phyloP scores from a whole-genome alignment of 1,139 yeast species.

The Hanseniaspora uvarum region DNA sequence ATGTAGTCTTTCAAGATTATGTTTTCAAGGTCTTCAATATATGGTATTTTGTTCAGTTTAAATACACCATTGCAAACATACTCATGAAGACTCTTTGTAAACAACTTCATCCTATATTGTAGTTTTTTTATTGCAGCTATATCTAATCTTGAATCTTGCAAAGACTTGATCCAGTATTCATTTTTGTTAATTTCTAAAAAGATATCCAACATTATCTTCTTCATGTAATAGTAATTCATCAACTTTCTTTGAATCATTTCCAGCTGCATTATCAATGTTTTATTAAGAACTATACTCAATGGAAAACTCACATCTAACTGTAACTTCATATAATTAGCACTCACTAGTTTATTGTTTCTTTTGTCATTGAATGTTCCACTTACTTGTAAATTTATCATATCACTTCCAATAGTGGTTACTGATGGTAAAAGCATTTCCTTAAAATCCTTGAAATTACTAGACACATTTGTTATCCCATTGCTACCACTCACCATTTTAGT shows the following conservation, averaged over 20 bases:
- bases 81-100: conserved; percentile 25
- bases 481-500: neutral
- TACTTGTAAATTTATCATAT: conserved; percentile 28
- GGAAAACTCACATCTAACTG: conserved; percentile 78
- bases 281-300: conserved; percentile 59
- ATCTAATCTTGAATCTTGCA: conserved; percentile 17
- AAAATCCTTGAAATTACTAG: conserved; percentile 24
- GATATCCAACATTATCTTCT: conserved; percentile 48
- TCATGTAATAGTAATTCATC: conserved; percentile 51
- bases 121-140: conserved; percentile 23
- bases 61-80: conserved; percentile 27
- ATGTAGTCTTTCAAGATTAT: conserved; percentile 17
- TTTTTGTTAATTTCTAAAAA: conserved; percentile 69
- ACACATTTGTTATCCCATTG: conserved; percentile 15
- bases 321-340: conserved; percentile 48
- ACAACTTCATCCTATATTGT: conserved; percentile 28
- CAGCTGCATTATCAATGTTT: conserved; percentile 64
- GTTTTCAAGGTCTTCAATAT: neutral
- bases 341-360: conserved; percentile 34
- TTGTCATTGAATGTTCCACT: conserved; percentile 22
- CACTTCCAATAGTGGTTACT: conserved; percentile 19
- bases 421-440: conserved; percentile 24
- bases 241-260: conserved; percentile 71
- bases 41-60: conserved; percentile 10
- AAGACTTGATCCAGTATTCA: conserved; percentile 46